phyloP scores from a whole-genome alignment of 805 yeast species.

The Monosporozyma servazzii region DNA sequence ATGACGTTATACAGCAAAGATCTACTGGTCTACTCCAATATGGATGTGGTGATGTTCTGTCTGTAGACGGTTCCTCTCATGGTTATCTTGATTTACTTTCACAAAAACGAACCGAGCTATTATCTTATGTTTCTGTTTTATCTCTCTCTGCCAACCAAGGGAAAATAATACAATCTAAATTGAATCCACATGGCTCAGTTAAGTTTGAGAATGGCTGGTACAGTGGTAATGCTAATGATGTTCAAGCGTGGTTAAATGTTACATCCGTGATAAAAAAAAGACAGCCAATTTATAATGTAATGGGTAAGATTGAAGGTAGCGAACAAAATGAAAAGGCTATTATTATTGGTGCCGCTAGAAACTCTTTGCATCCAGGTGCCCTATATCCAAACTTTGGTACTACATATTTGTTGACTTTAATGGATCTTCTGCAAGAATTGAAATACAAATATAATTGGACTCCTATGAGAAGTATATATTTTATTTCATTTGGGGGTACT shows the following conservation, averaged over 20 bases:
- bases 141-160: slow-evolving; percentile 72
- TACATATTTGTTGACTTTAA: slow-evolving; percentile 56
- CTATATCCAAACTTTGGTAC: slow-evolving; percentile 64
- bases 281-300: slow-evolving; percentile 67
- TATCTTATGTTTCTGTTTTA: slow-evolving; percentile 64
- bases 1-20: slow-evolving; percentile 25
- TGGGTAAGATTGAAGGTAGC: slow-evolving; percentile 69
- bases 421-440: slow-evolving; percentile 56
- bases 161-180: slow-evolving; percentile 26
- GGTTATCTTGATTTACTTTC: slow-evolving; percentile 37
- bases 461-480: slow-evolving; percentile 74
- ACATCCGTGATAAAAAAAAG: slow-evolving; percentile 37
- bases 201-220: slow-evolving; percentile 10
- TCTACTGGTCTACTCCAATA: slow-evolving; percentile 48
- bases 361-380: slow-evolving; percentile 66
- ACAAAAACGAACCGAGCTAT: slow-evolving; percentile 38
- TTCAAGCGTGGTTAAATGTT: slow-evolving; percentile 25
- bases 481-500: slow-evolving; percentile 74
- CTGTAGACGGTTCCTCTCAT: slow-evolving; percentile 52
- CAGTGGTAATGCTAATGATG: slow-evolving; percentile 14
- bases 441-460: slow-evolving; percentile 60
- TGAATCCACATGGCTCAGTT: slow-evolving; percentile 18
- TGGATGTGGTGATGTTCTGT: slow-evolving; percentile 66
- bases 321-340: slow-evolving; percentile 68
- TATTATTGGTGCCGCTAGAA: slow-evolving; percentile 73